Evolutionary conservation across 371 early-diverging fungal species (phyloP).

Genomic region (Parasitella parasitica): DNA sequence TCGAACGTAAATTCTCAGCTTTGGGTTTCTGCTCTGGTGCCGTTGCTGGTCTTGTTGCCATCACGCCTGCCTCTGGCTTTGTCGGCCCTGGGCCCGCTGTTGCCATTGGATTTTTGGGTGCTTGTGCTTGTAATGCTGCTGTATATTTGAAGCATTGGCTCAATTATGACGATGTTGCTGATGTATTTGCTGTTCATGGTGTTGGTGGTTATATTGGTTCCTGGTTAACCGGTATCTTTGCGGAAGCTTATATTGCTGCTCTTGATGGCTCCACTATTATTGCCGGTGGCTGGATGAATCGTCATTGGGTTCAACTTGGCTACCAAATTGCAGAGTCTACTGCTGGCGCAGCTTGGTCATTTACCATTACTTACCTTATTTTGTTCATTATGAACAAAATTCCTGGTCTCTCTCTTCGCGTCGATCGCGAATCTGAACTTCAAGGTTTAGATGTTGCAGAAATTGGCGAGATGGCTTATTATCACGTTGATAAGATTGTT

Average conservation of each 20-base stretch:
- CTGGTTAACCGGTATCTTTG: constrained; percentile 88
- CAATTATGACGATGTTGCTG: constrained; percentile 87
- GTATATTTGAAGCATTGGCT: constrained; percentile 75
- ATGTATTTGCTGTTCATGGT: constrained; percentile 88
- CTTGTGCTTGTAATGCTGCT: constrained; percentile 76
- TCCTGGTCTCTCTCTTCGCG: constrained; percentile 75
- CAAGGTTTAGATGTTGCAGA: constrained; percentile 77
- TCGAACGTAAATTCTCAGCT: constrained; percentile 77
- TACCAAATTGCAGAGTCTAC: constrained; percentile 79
- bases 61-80: constrained; percentile 91
- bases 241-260: constrained; percentile 69
- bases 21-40: constrained; percentile 92
- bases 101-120: constrained; percentile 76
- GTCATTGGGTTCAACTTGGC: constrained; percentile 76
- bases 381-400: constrained; percentile 78
- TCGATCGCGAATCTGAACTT: constrained; percentile 70
- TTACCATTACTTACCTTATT: constrained; percentile 72
- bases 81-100: constrained; percentile 84
- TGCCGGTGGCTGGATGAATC: constrained; percentile 84
- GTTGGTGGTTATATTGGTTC: constrained; percentile 86
- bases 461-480: constrained; percentile 77
- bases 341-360: constrained; percentile 81
- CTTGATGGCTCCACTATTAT: constrained; percentile 71
- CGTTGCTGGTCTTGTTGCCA: constrained; percentile 89
- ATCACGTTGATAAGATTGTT: constrained; percentile 49